Evolutionary conservation across 1,139 yeast genomes (phyloP), one percentile per base, ranked within the genome.

Genomic region (Entelexis sorbosivorans): DNA sequence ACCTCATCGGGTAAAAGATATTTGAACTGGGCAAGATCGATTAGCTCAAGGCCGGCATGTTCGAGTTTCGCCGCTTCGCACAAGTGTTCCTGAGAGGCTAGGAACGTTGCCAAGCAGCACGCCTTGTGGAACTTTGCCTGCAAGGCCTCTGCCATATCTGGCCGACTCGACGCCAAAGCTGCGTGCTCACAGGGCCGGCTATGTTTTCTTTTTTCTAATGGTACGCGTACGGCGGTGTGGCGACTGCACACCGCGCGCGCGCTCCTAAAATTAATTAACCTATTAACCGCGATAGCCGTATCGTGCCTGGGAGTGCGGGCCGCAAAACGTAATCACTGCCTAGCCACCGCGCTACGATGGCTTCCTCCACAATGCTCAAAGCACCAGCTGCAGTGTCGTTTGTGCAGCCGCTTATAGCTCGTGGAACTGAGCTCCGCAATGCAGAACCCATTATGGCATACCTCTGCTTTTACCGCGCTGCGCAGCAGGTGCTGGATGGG

Each of bases 1-100:
- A 84, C 77, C 47, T 82, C 89, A 22, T 74, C 69, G 0, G 95
- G 95, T 13, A 84, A 64, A 3, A 89, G 63, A n/a, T 68, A 73
- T 47, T 73, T 76, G 42, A 88, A 73, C 52, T 73, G 71, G 0
- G 94, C 86, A 42, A 84, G 72, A 63, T 85, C 95, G 10, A 66
- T 61, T 34, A 66, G 60, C 60, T 31, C 46, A 19, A 62, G 44
- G 11, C 54, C 74, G 0, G 81, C 74, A 9, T 69, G 70, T 47
- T 67, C 70, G 28, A 79, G 62, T 2, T 75, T 67, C 7, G 74
- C 75, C 56, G 76, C 77, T 1, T 79, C 76, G 0, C 82, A 76
- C 1, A 28, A 8, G 5, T 33, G 46, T 22, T 49, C 47, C 20
- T 49, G 50, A 4, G 50, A 7, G 7, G 52, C 51, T 2, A 54